Base-by-base conservation (phyloP, 257 asterid species). In the Phtheirospermum japonicum region DNA sequence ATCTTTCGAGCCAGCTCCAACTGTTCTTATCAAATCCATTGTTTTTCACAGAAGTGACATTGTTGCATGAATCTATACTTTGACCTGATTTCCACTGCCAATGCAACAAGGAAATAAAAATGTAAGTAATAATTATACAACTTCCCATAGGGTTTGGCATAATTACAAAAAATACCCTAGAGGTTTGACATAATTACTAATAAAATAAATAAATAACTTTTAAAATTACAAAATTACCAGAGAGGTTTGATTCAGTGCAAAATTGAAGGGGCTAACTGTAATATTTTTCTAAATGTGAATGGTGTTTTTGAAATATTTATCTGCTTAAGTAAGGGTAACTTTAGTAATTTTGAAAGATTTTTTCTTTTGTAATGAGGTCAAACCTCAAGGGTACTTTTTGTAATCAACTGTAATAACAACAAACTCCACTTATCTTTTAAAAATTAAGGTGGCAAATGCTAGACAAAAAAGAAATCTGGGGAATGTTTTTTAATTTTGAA, bases 1-100 rank as follows among this genome's bases (percentile, higher is more conserved):
- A 89, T 18, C 97, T 75, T 62, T 93, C 96, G 23, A 87, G 79
- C 97, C 99, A 93, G 85, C 95, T 93, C 99, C 98, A 92, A 13
- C 95, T 56, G 23, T 67, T 78, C 80, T 93, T 85, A 49, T 83
- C 90, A 2, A 85, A 34, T 31, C 74, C 86, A 7, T 39, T 67
- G 32, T 59, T 77, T 50, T 77, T 84, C 5, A 74, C 70, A 1
- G 83, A 72, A 32, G 82, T 69, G 26, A 73, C 70, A 30, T 67
- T 73, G 8, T 81, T 76, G 62, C 62, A 64, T 1, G 79, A 71
- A 56, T 74, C 83, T 4, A 39, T 69, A 52, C 45, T 62, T 67
- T 80, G 96, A 70, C 66, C 75, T 39, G 87, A 77, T 65, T 83
- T 83, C 70, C 74, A 82, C 89, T 85, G 81, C 77, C 59, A 68